phyloP scores from a whole-genome alignment of 2,329 filamentous ascomycete species.

The Fusarium chaquense region DNA sequence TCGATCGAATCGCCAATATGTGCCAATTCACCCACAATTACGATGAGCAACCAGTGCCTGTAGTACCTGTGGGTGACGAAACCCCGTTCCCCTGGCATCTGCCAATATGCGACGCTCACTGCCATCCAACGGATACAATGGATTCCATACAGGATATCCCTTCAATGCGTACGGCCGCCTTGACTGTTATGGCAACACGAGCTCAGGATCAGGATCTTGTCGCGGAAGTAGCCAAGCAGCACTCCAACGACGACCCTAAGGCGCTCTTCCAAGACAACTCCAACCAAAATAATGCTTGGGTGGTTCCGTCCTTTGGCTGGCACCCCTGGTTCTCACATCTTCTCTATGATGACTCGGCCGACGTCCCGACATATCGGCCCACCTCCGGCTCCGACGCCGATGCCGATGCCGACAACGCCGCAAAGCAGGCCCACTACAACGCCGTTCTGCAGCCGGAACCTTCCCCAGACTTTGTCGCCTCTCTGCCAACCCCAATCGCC shows the following conservation, averaged over 20 bases:
- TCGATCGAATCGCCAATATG: constrained; percentile 11
- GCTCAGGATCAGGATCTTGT: constrained; percentile 82
- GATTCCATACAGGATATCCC: constrained; percentile 68
- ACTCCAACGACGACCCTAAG: constrained; percentile 57
- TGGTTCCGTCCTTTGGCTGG: constrained; percentile 84
- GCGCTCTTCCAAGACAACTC: not conserved
- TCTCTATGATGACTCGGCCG: constrained; percentile 71
- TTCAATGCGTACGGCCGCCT: constrained; percentile 71
- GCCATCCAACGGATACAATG: constrained; percentile 86
- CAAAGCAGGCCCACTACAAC: constrained; percentile 71
- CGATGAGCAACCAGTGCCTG: constrained; percentile 3
- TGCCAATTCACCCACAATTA: constrained; percentile 22
- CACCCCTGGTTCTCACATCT: constrained; percentile 89
- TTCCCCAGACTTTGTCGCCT: constrained; percentile 58
- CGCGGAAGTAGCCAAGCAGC: constrained; percentile 67
- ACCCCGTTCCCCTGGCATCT: constrained; percentile 74
- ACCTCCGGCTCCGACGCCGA: constrained; percentile 25
- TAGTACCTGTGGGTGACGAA: not conserved
- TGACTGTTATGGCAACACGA: constrained; percentile 84
- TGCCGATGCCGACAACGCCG: constrained; percentile 33
- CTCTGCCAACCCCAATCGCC: constrained; percentile 70
- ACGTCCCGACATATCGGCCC: constrained; percentile 54
- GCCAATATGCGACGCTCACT: constrained; percentile 82
- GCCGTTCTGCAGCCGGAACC: constrained; percentile 71
- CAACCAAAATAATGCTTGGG: not conserved